phyloP scores from a whole-genome alignment of 177 flowering plant genomes.

The Telopea speciosissima region DNA sequence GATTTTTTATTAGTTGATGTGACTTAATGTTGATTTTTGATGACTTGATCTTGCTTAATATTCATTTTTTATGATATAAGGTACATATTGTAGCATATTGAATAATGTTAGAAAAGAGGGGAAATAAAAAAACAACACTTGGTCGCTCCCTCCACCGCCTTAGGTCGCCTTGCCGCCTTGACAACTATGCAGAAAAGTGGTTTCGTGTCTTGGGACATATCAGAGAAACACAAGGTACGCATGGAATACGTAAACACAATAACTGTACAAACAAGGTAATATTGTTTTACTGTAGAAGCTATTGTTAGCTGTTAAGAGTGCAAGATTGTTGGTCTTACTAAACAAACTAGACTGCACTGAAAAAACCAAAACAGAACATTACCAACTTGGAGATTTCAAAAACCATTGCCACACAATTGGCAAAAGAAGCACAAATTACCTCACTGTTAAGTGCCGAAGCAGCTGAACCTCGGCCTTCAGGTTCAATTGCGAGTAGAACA shows the following conservation, averaged over 20 bases:
- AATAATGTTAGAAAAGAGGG: too few relatives aligned
- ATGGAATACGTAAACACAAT: background rate
- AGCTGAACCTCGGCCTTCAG: slow-evolving; percentile 55
- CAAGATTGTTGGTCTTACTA: background rate
- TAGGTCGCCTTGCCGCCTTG: too few relatives aligned
- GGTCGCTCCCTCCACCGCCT: too few relatives aligned
- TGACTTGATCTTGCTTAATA: too few relatives aligned
- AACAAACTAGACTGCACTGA: background rate
- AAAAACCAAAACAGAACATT: background rate
- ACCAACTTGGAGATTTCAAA: background rate
- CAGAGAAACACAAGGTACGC: too few relatives aligned
- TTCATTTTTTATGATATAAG: too few relatives aligned
- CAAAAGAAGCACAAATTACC: slow-evolving; percentile 26
- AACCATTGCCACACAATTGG: background rate
- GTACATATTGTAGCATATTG: too few relatives aligned
- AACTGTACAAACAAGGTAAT: background rate
- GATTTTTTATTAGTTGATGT: too few relatives aligned
- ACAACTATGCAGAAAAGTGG: too few relatives aligned
- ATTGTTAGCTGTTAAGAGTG: background rate
- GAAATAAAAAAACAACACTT: too few relatives aligned
- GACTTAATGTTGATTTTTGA: too few relatives aligned
- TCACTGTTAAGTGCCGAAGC: slow-evolving; percentile 58
- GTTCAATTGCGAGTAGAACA: slow-evolving; percentile 61
- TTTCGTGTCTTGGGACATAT: too few relatives aligned
- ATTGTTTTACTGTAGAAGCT: background rate